These are phyloP conservation scores for Clarkia xantiana DNA, from an alignment of 345 rosid genomes.

Conservation along the genomic window DNA sequence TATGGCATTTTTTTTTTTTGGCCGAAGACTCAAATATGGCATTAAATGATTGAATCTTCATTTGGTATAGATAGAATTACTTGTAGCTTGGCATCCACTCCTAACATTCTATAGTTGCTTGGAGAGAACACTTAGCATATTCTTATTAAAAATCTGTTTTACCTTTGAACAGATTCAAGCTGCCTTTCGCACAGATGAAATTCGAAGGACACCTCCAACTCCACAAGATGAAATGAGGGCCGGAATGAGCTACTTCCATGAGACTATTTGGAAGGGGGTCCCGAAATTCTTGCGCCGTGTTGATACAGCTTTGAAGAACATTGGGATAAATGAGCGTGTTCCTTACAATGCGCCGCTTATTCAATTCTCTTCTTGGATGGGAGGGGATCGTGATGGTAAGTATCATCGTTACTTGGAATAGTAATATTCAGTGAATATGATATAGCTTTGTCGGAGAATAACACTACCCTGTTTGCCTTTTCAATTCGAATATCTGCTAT, in stretches of 20 bases:
- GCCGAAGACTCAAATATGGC: no score
- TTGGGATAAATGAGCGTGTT: constrained; percentile 81
- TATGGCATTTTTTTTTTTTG: no score
- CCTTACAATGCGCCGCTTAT: constrained; percentile 98
- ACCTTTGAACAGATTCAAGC: constrained; percentile 76
- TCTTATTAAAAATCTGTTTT: not conserved
- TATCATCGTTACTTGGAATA: not conserved
- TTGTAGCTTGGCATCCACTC: no score
- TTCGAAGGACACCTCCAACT: constrained; percentile 89
- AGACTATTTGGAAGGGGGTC: constrained; percentile 99
- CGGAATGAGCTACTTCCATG: constrained; percentile 98
- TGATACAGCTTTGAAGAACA: constrained; percentile 88
- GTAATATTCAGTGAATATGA: no score
- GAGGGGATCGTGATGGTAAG: constrained; percentile 95
- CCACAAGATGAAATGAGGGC: constrained; percentile 99
- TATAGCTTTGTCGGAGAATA: no score
- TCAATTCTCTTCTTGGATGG: constrained; percentile 99
- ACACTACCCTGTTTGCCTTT: no score
- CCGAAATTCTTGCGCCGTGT: constrained; percentile 93
- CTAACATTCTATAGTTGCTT: no score
- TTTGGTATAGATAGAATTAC: no score
- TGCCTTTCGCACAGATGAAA: constrained; percentile 96
- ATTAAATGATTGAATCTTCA: no score
- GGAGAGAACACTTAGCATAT: no score
- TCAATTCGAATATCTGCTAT: no score